Evolutionary conservation across 192 early-diverging fungal species (phyloP).

Genomic region (Backusella australiensis): DNA sequence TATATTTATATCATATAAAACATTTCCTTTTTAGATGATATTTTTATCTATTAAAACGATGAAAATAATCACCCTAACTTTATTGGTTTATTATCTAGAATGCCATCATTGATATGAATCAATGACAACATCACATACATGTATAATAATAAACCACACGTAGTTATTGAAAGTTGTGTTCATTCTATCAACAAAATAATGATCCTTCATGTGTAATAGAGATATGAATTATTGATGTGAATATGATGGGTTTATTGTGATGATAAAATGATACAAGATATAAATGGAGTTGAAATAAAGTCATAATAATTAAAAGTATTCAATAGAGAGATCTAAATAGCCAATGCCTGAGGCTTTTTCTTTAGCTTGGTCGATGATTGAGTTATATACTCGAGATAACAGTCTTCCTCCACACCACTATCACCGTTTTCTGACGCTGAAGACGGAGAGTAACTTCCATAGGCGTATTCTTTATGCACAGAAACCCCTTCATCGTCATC

Average conservation of each 20-base stretch:
- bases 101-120: too few species aligned
- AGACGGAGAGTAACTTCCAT: not conserved
- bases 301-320: not conserved
- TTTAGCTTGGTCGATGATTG: not conserved
- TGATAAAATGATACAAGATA: not conserved
- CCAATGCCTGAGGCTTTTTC: not conserved
- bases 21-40: too few species aligned
- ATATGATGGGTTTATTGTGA: not conserved
- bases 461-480: not conserved
- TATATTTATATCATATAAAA: too few species aligned
- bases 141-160: too few species aligned
- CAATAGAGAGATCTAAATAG: not conserved
- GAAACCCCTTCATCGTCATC: slow-evolving; percentile 5
- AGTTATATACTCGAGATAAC: not conserved
- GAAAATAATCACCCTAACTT: too few species aligned
- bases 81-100: too few species aligned
- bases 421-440: slow-evolving; percentile 3
- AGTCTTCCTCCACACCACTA: slow-evolving; percentile 40
- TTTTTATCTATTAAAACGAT: too few species aligned
- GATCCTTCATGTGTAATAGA: too few species aligned
- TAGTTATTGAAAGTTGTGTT: too few species aligned
- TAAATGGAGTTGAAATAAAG: not conserved
- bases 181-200: too few species aligned
- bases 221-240: not conserved
- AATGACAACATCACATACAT: too few species aligned